Evolutionary conservation across 441 rosid genomes (phyloP).

Genomic region (Adansonia grandidieri): DNA sequence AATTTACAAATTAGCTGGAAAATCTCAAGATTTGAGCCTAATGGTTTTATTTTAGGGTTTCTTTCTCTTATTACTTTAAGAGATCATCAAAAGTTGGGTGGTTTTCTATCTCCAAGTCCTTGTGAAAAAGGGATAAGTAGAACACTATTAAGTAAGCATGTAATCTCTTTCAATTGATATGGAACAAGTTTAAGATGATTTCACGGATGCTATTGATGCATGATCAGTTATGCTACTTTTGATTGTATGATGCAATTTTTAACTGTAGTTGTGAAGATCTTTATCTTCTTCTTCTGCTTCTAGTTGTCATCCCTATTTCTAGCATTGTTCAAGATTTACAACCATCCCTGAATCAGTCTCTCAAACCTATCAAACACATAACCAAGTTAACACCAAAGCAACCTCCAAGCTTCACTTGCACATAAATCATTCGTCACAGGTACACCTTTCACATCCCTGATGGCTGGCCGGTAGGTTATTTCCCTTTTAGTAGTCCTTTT

Average conservation of each 20-base stretch:
- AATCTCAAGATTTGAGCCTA: background rate
- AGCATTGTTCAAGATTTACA: background rate
- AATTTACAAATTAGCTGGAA: background rate
- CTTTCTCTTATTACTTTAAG: background rate
- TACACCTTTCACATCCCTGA: background rate
- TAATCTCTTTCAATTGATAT: background rate
- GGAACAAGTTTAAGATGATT: background rate
- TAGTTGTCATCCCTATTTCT: background rate
- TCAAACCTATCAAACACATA: slow-evolving; percentile 7
- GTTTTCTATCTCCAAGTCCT: background rate
- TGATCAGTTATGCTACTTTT: background rate
- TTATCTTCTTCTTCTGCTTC: background rate
- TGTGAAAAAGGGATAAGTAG: background rate
- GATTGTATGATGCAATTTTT: background rate
- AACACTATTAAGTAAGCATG: background rate
- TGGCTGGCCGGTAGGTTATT: background rate
- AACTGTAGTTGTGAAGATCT: background rate
- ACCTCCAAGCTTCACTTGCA: slow-evolving; percentile 11
- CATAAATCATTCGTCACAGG: background rate
- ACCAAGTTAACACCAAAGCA: slow-evolving; percentile 7
- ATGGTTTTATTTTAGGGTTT: background rate
- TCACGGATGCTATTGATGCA: slow-evolving; percentile 9
- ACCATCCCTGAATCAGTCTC: slow-evolving; percentile 1
- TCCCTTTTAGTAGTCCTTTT: slow-evolving; percentile 5
- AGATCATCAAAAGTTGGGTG: background rate